Conservation (phyloP, 176 grass and related monocot species). For the Oryza rufipogon region DNA sequence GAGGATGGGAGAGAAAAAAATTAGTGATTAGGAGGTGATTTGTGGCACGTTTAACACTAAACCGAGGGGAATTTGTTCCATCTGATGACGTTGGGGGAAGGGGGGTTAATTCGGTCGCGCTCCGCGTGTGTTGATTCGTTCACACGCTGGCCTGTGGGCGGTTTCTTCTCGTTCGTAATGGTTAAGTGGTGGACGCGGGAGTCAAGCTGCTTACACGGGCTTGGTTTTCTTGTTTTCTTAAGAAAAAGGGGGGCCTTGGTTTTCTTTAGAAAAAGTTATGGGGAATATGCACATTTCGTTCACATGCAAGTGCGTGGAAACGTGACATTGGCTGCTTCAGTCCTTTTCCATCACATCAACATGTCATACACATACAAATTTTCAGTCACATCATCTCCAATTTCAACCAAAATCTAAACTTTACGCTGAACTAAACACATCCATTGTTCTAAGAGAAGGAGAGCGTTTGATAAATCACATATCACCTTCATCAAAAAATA, state of each 20-base stretch:
- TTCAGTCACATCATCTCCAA: too few relatives aligned
- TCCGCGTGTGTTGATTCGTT: slow-evolving; percentile 21
- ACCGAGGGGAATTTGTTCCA: slow-evolving; percentile 31
- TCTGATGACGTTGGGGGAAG: too few relatives aligned
- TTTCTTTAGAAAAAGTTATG: too few relatives aligned
- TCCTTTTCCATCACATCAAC: too few relatives aligned
- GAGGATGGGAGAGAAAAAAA: too few relatives aligned
- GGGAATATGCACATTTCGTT: too few relatives aligned
- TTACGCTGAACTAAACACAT: too few relatives aligned
- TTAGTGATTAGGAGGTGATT: not conserved
- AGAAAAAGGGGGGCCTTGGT: too few relatives aligned
- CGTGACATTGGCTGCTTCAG: not conserved
- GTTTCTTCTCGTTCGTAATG: not conserved
- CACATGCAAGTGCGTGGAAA: not conserved
- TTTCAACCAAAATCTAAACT: too few relatives aligned
- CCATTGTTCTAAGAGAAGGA: not conserved
- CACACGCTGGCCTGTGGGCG: slow-evolving; percentile 9
- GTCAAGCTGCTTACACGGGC: not conserved
- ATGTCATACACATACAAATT: too few relatives aligned
- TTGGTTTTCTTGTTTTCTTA: too few relatives aligned
- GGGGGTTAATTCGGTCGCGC: not conserved
- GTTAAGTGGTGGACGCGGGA: not conserved
- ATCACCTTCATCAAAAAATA: too few relatives aligned
- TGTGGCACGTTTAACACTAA: slow-evolving; percentile 40
- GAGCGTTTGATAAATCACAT: not conserved